Base-by-base conservation (phyloP, 805 yeast genomes). In the Yarrowia deformans region DNA sequence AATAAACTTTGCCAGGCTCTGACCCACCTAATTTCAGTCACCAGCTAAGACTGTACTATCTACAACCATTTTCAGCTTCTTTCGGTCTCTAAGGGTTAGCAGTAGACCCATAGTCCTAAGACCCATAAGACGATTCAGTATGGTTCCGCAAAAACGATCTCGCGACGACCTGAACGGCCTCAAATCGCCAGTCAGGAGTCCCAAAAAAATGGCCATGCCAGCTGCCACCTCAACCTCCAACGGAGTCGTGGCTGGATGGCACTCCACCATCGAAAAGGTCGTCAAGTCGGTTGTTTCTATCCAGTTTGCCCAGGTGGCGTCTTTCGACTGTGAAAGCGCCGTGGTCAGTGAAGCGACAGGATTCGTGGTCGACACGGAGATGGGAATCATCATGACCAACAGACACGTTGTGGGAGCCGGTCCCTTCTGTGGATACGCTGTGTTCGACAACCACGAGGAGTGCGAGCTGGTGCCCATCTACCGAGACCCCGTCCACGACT, bases 331-430 rank as follows among this genome's bases (percentile, higher is more conserved):
- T 46, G 98, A 93, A 73, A 79, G 87, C 2, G 89, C 97, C 0
- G 78, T 88, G 54, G 91, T 89, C 35, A 70, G 75, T 39, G 97
- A 93, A 78, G 98, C 97, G n/a, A 91, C 97, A 0, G 98, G 98
- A 1, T 93, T 93, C 77, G 92, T 93, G 7, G 97, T 93, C 12
- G 98, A 93, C 77, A 84, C 94, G 2, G 82, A 84, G 69, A 79
- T 86, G 34, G 98, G 98, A 16, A 85, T 93, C 70, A 92, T 93
- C 71, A 82, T 93, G 77, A 93, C 98, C 12, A 93, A 93, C 79
- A 84, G 97, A 75, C 98, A 93, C 76, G 98, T 93, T 61, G 97
- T 93, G 50, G 97, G 97, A 1, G 93, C 97, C 0, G 97, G 97
- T 18, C 97, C 97, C 1, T 93, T 93, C 77, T 85, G 88, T 43